Evolutionary conservation across 129 eudicot species (phyloP), one percentile per base, ranked within the genome.

Genomic region (Artemisia tridentata): DNA sequence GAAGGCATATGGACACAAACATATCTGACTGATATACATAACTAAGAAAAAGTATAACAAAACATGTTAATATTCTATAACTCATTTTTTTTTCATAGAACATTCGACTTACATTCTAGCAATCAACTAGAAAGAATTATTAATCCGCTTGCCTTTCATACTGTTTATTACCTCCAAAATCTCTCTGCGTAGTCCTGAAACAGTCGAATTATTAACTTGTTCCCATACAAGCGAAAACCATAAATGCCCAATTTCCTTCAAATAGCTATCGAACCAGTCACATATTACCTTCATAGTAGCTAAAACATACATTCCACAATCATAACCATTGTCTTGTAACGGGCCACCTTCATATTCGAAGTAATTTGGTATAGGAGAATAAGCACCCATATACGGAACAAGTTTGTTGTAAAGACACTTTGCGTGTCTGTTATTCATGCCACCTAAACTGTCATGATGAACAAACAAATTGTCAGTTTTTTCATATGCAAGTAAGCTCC

Each of bases 201-300:
- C 86, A 0, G 19, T 15, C 1, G 60, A 72, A 0, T 86, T 85
- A 15, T 82, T 84, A 29, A 92, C 78, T 60, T 54, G 80, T 50
- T 83, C 89, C 76, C 78, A 34, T 9, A 88, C 73, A 2, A 52
- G 52, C 45, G 78, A 43, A 71, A 88, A 86, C 98, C 96, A 92
- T 48, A 89, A 71, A 58, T 59, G 67, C 63, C 71, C 75, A 9
- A 81, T 71, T 66, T 62, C 72, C 0, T 15, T 47, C 41, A 25
- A 64, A 41, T 54, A 49, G 15, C 79, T 79, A 29, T 29, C 75
- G 64, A 86, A 86, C 96, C 95, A 88, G 0, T 25, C 11, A 43
- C 96, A 92, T 31, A 92, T 88, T 46, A 68, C 80, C 77, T 84
- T 78, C 10, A 96, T 88, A 83, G 85, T 84, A 70, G 91, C 98